These are phyloP conservation scores for Sphenostylis stenocarpa DNA, from an alignment of 306 rosid genomes.

Conservation along the genomic window DNA sequence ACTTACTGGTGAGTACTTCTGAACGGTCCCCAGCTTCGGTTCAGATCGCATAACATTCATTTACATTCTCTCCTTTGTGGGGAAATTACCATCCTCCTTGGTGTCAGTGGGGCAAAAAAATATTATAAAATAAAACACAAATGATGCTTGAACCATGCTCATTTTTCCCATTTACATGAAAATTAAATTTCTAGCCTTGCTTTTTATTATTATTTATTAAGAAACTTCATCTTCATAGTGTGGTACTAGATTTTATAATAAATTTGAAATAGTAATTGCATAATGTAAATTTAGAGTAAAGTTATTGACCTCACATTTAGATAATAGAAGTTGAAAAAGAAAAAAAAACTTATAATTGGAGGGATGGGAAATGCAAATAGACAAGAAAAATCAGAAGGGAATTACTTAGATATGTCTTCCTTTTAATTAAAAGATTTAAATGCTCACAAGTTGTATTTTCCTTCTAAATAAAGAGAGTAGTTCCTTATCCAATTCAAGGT, in stretches of 20 bases:
- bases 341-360: not conserved
- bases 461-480: slow-evolving; percentile 10
- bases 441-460: slow-evolving; percentile 18
- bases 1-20: slow-evolving; percentile 72
- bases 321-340: not conserved
- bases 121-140: not conserved
- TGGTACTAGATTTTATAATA: not conserved
- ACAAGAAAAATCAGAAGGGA: not conserved
- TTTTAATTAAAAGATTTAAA: not conserved
- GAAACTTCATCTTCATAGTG: not conserved
- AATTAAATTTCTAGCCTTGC: not conserved
- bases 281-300: slow-evolving; percentile 14
- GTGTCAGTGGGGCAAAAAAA: not conserved
- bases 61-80: not conserved
- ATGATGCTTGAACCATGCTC: not conserved
- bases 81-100: slow-evolving; percentile 1
- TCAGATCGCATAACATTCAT: slow-evolving; percentile 6
- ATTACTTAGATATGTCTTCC: slow-evolving; percentile 12
- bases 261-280: slow-evolving; percentile 20
- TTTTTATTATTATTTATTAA: not conserved
- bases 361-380: slow-evolving; percentile 11
- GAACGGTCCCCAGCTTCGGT: not conserved
- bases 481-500: slow-evolving; percentile 14
- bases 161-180: not conserved
- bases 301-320: not conserved